Conservation (phyloP, 768 basidiomycete genomes). For the Tricholoma furcatifolium region DNA sequence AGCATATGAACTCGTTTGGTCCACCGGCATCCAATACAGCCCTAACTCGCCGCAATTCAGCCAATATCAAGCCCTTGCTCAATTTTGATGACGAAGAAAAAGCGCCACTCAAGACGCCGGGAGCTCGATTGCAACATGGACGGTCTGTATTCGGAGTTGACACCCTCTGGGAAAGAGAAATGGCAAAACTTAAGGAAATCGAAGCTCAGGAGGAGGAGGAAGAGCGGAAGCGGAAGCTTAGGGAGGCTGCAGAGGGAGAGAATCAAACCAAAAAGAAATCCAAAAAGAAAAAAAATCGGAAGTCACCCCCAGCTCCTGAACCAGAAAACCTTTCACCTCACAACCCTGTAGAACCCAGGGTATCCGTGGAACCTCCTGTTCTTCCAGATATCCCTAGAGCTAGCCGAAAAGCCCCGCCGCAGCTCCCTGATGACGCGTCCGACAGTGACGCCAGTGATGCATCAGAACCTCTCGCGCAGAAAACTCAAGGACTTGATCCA, state of each 20-base stretch:
- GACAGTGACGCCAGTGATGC: conserved; percentile 53
- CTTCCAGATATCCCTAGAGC: conserved; percentile 43
- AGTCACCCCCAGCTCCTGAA: conserved; percentile 6
- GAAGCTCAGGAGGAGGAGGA: conserved; percentile 66
- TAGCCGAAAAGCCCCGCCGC: conserved; percentile 35
- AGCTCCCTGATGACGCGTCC: conserved; percentile 43
- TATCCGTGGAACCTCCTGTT: conserved; percentile 40
- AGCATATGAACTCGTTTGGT: conserved; percentile 42
- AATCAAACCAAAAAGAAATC: conserved; percentile 48
- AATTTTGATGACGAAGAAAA: conserved; percentile 57
- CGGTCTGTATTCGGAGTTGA: conserved; percentile 93
- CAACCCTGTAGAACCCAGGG: conserved; percentile 22
- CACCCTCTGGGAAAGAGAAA: conserved; percentile 89
- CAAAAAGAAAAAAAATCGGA: conserved; percentile 42
- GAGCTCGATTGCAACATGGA: conserved; percentile 35
- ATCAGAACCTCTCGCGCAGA: conserved; percentile 14
- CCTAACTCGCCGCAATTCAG: conserved; percentile 48
- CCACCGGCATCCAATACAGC: conserved; percentile 34
- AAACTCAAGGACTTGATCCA: conserved; percentile 12
- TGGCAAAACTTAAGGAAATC: conserved; percentile 75
- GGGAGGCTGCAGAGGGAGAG: conserved; percentile 46
- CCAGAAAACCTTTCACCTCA: conserved; percentile 13
- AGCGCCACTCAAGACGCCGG: conserved; percentile 22
- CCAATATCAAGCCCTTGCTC: conserved; percentile 61
- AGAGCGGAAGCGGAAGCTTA: conserved; percentile 47